phyloP scores from a whole-genome alignment of 2,329 filamentous ascomycete genomes.

The Fusarium sp. region DNA sequence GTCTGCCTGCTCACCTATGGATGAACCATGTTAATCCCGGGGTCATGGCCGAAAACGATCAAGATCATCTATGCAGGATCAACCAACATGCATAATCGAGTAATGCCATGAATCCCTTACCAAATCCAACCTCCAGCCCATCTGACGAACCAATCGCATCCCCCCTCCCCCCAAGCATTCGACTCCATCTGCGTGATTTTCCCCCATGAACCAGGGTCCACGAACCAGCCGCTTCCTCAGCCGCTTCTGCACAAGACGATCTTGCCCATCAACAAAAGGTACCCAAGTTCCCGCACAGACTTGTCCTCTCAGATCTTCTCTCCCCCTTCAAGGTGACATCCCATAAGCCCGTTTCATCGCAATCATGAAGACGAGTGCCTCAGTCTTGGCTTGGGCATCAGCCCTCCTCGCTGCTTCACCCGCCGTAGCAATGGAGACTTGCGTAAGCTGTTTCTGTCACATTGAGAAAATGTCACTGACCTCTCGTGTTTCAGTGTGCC shows the following conservation, averaged over 20 bases:
- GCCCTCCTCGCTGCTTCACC: background rate
- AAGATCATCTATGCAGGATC: background rate
- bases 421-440: background rate
- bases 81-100: background rate
- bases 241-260: background rate
- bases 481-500: conserved; percentile 9
- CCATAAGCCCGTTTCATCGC: background rate
- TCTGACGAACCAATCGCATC: background rate
- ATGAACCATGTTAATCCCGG: background rate
- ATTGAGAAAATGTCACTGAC: background rate
- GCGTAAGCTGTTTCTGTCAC: background rate
- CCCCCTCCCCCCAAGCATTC: background rate
- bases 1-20: background rate
- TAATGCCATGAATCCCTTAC: background rate
- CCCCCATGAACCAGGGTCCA: background rate
- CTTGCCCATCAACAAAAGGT: conserved; percentile 10
- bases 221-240: no score
- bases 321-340: background rate
- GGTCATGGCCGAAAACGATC: background rate
- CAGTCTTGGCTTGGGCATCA: conserved; percentile 8
- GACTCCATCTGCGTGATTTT: conserved; percentile 7
- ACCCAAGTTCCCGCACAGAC: conserved; percentile 8
- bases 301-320: conserved; percentile 4
- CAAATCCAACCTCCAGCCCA: background rate
- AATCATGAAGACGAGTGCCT: conserved; percentile 8